Conservation (phyloP, 768 basidiomycete genomes). For the Rhodotorula sphaerocarpa region DNA sequence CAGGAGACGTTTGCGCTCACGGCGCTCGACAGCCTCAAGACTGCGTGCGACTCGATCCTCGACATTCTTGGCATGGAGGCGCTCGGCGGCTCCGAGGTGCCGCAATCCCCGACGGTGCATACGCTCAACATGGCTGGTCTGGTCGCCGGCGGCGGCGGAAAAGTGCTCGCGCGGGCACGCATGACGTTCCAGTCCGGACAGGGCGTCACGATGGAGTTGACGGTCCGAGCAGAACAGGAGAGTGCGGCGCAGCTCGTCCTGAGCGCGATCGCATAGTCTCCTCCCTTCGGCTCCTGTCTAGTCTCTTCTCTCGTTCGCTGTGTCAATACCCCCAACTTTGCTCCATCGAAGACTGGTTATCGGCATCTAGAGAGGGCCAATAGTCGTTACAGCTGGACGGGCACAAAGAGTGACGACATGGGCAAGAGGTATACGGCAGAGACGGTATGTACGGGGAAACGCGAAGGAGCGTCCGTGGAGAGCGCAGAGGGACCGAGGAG, state of each 20-base stretch:
- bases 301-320: neutral
- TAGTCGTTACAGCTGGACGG: too few relatives aligned
- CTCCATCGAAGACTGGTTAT: too few relatives aligned
- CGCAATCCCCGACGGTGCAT: slow-evolving; percentile 76
- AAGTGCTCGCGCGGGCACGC: slow-evolving; percentile 82
- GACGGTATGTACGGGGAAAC: too few relatives aligned
- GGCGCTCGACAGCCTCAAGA: slow-evolving; percentile 86
- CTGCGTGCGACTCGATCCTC: slow-evolving; percentile 90
- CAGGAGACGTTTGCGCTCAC: slow-evolving; percentile 91
- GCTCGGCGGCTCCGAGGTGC: slow-evolving; percentile 78
- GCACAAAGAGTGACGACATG: too few relatives aligned
- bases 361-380: too few relatives aligned
- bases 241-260: slow-evolving; percentile 79
- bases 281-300: neutral
- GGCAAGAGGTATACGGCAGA: too few relatives aligned
- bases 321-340: neutral
- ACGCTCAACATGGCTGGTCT: slow-evolving; percentile 88
- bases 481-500: too few relatives aligned
- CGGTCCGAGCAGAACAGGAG: slow-evolving; percentile 83
- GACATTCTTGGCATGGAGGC: slow-evolving; percentile 97
- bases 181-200: slow-evolving; percentile 88
- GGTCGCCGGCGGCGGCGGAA: slow-evolving; percentile 86
- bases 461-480: too few relatives aligned
- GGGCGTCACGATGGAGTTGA: slow-evolving; percentile 86
- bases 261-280: slow-evolving; percentile 58